phyloP scores from a whole-genome alignment of 768 basidiomycete genomes.

The Suillus subaureus region DNA sequence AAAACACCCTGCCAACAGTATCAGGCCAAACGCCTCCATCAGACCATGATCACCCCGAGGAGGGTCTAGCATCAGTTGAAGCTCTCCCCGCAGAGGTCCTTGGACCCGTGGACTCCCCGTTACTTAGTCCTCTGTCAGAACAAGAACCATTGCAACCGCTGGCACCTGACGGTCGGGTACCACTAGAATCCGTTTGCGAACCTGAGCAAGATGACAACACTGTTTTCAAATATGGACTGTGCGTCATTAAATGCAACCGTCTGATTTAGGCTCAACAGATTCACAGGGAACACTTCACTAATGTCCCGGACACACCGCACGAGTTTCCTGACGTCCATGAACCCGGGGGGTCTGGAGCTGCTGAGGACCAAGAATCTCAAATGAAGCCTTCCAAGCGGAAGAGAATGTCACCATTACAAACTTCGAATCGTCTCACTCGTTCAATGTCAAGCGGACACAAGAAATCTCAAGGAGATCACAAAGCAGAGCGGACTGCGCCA shows the following conservation, averaged over 20 bases:
- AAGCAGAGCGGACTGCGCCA: slow-evolving; percentile 40
- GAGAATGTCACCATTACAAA: slow-evolving; percentile 15
- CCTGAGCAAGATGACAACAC: not conserved
- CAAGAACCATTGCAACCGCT: not conserved
- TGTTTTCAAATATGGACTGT: not conserved
- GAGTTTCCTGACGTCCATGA: not conserved
- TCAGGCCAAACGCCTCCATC: not conserved
- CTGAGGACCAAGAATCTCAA: not conserved
- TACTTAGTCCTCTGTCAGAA: not conserved
- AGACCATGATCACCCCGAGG: not conserved
- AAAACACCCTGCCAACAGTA: not conserved
- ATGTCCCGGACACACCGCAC: not conserved
- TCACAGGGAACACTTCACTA: not conserved
- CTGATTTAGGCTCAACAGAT: not conserved
- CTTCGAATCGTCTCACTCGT: slow-evolving; percentile 24
- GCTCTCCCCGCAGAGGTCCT: not conserved
- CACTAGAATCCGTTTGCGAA: not conserved
- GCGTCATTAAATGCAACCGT: not conserved
- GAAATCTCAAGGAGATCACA: slow-evolving; percentile 15
- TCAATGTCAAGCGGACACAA: slow-evolving; percentile 19
- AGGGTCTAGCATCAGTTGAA: not conserved
- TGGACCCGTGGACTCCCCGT: not conserved
- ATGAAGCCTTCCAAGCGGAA: slow-evolving; percentile 27
- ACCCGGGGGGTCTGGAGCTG: not conserved
- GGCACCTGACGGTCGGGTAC: no score